Percentiles rank a stretch among this genome's conserved stretches.
Evolutionary conservation across 1,284 basidiomycete species (phyloP).

Genomic region (Fomitopsis pinicola): DNA sequence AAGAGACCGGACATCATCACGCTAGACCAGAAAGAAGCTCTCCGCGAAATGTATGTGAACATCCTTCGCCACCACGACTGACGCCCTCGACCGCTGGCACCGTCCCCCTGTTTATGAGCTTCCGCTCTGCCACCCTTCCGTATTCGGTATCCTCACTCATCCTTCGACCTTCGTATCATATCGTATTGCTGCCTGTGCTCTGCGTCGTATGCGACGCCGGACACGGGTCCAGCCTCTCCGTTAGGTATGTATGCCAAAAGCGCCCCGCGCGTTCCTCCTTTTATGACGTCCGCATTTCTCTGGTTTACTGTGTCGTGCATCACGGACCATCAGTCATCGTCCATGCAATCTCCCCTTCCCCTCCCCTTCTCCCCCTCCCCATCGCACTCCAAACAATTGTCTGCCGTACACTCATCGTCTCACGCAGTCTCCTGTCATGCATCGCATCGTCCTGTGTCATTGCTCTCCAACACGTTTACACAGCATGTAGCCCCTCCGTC

Average conservation of each 20-base stretch:
- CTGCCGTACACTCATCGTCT: background rate
- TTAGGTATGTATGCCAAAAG: slow-evolving; percentile 21
- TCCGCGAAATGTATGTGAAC: slow-evolving; percentile 41
- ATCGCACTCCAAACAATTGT: background rate
- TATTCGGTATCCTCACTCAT: background rate
- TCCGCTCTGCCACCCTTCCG: background rate
- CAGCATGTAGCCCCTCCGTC: slow-evolving; percentile 2
- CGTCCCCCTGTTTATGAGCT: background rate
- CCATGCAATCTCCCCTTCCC: slow-evolving; percentile 1
- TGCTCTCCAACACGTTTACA: background rate
- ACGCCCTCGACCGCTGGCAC: background rate
- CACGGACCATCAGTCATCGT: slow-evolving; percentile 20
- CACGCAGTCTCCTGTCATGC: background rate
- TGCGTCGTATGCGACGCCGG: background rate
- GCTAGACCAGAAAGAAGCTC: slow-evolving; percentile 35
- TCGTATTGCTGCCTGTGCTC: background rate
- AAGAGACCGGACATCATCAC: slow-evolving; percentile 22
- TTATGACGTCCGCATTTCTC: slow-evolving; percentile 14
- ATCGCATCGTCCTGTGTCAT: background rate
- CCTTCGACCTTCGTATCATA: slow-evolving; percentile 28
- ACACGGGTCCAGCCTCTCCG: background rate
- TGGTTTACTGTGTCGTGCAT: slow-evolving; percentile 21
- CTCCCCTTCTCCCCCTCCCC: background rate
- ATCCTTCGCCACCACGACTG: slow-evolving; percentile 17
- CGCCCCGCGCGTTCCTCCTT: slow-evolving; percentile 15